phyloP scores from a whole-genome alignment of 768 basidiomycete genomes.

The Amanita pseudoporphyria region DNA sequence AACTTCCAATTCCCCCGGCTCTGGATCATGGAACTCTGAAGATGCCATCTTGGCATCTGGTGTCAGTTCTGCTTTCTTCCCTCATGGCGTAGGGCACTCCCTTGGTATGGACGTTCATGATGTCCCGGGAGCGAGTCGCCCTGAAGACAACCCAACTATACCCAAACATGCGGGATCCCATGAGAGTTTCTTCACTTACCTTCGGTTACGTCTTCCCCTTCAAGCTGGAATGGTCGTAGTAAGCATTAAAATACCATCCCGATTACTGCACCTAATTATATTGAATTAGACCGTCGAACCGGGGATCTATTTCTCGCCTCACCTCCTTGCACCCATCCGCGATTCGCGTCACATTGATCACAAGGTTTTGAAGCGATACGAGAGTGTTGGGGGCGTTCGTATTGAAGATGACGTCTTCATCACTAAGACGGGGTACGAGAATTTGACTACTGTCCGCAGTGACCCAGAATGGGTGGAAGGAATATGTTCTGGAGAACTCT shows the following conservation, averaged over 20 bases:
- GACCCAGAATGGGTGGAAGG: slow-evolving; percentile 77
- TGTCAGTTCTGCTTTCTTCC: slow-evolving; percentile 81
- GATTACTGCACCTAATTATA: neutral
- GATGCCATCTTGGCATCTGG: slow-evolving; percentile 70
- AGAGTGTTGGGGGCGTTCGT: slow-evolving; percentile 80
- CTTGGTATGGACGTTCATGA: slow-evolving; percentile 95
- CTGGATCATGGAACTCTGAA: slow-evolving; percentile 50
- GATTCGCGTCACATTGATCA: slow-evolving; percentile 60
- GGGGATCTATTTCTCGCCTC: slow-evolving; percentile 78
- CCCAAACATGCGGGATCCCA: slow-evolving; percentile 30
- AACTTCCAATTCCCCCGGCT: slow-evolving; percentile 34
- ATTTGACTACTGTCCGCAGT: slow-evolving; percentile 78
- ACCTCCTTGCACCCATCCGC: slow-evolving; percentile 58
- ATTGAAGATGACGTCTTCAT: slow-evolving; percentile 92
- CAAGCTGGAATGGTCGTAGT: slow-evolving; percentile 81
- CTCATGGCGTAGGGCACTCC: slow-evolving; percentile 87
- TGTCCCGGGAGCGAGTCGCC: slow-evolving; percentile 75
- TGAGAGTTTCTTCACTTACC: slow-evolving; percentile 66
- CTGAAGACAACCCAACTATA: slow-evolving; percentile 45
- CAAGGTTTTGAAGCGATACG: slow-evolving; percentile 59
- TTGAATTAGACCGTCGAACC: slow-evolving; percentile 75
- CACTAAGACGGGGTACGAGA: slow-evolving; percentile 64
- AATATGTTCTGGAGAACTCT: slow-evolving; percentile 61
- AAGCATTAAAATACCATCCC: slow-evolving; percentile 19
- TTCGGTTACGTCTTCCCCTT: slow-evolving; percentile 70